These are phyloP conservation scores for Candida albicans DNA, from an alignment of 1,139 yeast genomes.

Conservation along the genomic window DNA sequence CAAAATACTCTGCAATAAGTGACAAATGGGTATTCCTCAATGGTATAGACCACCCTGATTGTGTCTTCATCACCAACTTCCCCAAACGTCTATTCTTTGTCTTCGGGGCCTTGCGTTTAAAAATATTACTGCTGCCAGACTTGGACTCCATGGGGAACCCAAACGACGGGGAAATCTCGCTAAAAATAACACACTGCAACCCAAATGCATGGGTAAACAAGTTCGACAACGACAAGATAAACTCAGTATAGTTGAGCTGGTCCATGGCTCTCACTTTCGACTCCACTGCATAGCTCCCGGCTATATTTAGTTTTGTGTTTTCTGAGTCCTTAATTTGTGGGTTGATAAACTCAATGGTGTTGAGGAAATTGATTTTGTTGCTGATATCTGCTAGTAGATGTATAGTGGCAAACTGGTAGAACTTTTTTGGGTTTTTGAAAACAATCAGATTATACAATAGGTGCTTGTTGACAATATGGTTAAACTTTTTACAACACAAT, in stretches of 20 bases:
- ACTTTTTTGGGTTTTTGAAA: slow-evolving; percentile 26
- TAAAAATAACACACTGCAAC: slow-evolving; percentile 28
- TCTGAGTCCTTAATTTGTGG: slow-evolving; percentile 33
- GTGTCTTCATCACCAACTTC: slow-evolving; percentile 35
- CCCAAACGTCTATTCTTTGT: slow-evolving; percentile 23
- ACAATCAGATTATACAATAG: slow-evolving; percentile 35
- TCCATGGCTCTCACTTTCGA: slow-evolving; percentile 19
- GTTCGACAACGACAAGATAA: slow-evolving; percentile 22
- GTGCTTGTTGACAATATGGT: slow-evolving; percentile 34
- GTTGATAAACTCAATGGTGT: slow-evolving; percentile 27
- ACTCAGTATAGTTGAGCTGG: slow-evolving; percentile 27
- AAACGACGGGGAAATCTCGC: slow-evolving; percentile 54
- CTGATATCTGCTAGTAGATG: slow-evolving; percentile 24
- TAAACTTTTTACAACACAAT: slow-evolving; percentile 37
- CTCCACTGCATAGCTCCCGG: slow-evolving; percentile 40
- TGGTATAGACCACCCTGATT: slow-evolving; percentile 51
- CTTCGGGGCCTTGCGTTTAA: slow-evolving; percentile 16
- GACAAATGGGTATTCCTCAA: slow-evolving; percentile 37
- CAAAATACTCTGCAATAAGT: slow-evolving; percentile 40
- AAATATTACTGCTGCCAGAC: slow-evolving; percentile 6
- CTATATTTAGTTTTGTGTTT: slow-evolving; percentile 32
- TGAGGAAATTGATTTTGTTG: slow-evolving; percentile 32
- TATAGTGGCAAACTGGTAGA: slow-evolving; percentile 32
- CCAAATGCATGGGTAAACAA: slow-evolving; percentile 36
- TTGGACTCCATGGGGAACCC: slow-evolving; percentile 36